Base-by-base conservation (phyloP, 176 grass and related monocot species). In the Chrysopogon serrulatus region DNA sequence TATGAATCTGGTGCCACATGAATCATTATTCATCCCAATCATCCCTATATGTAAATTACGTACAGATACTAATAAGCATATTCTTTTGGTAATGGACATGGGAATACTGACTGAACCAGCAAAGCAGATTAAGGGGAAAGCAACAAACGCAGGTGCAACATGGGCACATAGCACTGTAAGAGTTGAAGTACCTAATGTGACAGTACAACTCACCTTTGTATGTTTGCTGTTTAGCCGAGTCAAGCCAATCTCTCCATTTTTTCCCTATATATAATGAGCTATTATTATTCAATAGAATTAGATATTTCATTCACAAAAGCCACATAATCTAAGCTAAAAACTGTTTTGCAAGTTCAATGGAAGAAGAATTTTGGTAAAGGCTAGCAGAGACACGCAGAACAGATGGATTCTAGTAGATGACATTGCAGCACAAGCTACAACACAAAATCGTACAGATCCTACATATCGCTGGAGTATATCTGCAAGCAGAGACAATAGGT, bases 401-500 rank as follows among this genome's bases (percentile, higher is more conserved):
- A 37, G 53, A 72, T 21, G 31, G 34, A 83, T 65, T 51, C 63
- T 32, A 63, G 33, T 24, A 71, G 34, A 71, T 86, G 62, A 42
- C 76, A 37, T 44, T 72, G 59, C 62, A 56, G 7, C 70, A 76
- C 71, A 76, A 34, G 62, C 39, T 68, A 40, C 23, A 26, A 64
- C 61, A 48, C 41, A n/a, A n/a, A n/a, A n/a, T n/a, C n/a, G n/a
- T n/a, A n/a, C 61, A 18, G 39, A 89, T 81, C 77, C 10, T 60
- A 53, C 43, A 74, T 67, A 67, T 90, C 84, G 16, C 8, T 0
- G 24, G 67, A 76, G 70, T 15, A 56, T 51, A 82, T 71, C 57
- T 77, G 62, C 79, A 26, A 66, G 33, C 43, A 79, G 59, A 68
- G 74, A 79, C 84, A 87, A 13, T 14, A 79, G 88, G 87, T 87